These are phyloP conservation scores for Globisporangium radiosum DNA, from an alignment of 352 stramenopile genomes.

Conservation along the genomic window DNA sequence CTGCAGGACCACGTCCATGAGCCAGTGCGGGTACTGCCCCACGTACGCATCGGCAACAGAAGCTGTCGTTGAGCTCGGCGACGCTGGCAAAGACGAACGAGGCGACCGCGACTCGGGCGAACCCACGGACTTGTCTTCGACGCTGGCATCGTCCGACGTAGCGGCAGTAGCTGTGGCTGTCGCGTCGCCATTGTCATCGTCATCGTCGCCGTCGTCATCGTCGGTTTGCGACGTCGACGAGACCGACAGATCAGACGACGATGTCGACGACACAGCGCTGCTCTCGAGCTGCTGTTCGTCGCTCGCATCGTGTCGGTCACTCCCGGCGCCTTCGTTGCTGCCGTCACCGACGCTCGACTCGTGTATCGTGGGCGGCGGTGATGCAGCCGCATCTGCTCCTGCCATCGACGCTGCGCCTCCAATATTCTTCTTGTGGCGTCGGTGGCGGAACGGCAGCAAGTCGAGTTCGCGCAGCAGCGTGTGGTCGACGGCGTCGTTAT, in stretches of 20 bases:
- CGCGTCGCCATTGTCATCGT: neutral
- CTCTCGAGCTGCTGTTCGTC: conserved; percentile 4
- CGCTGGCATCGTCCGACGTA: neutral
- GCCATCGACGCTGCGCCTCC: neutral
- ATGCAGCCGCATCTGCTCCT: neutral
- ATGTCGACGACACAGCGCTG: conserved; percentile 18
- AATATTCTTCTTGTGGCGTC: conserved; percentile 12
- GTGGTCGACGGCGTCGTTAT: conserved; percentile 57
- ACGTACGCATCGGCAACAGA: conserved; percentile 1
- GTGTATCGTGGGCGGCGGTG: conserved; percentile 3
- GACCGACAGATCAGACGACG: conserved; percentile 16
- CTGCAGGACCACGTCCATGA: conserved; percentile 38
- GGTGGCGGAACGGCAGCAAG: conserved; percentile 46
- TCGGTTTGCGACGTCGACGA: conserved; percentile 13
- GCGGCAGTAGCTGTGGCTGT: no score
- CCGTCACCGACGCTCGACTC: conserved; percentile 11
- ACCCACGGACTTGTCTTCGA: conserved; percentile 1
- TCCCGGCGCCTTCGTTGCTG: conserved; percentile 11
- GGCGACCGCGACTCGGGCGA: conserved; percentile 3
- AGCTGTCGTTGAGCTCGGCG: neutral
- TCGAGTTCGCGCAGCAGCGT: conserved; percentile 55
- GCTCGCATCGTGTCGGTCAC: neutral
- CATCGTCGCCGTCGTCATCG: conserved; percentile 4
- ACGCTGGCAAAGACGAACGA: neutral
- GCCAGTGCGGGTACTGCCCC: conserved; percentile 36